Conservation (phyloP, 345 rosid genomes). For the Gossypium australe region DNA sequence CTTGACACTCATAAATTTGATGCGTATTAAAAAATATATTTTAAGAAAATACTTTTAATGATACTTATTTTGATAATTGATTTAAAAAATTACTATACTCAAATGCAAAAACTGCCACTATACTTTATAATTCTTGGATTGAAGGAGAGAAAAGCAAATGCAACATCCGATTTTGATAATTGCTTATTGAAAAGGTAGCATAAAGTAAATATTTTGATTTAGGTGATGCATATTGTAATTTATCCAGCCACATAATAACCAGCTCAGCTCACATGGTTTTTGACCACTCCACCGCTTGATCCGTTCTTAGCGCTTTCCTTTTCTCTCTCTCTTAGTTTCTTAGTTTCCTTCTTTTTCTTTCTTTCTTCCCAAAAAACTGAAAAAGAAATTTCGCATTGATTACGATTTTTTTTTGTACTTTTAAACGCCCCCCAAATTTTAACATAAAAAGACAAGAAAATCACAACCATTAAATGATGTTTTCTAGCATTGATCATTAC, state of each 20-base stretch:
- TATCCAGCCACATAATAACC: neutral
- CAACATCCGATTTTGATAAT: no score
- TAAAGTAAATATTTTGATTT: no score
- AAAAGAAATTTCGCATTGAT: neutral
- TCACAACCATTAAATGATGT: conserved; percentile 35
- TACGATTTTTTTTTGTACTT: neutral
- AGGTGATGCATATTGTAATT: neutral
- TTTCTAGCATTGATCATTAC: conserved; percentile 20
- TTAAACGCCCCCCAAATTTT: neutral
- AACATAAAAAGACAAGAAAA: conserved; percentile 1
- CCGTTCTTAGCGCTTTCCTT: conserved; percentile 27
- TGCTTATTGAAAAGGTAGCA: no score
- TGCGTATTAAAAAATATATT: no score
- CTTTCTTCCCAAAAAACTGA: conserved; percentile 6
- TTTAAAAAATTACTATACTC: no score
- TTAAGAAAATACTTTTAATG: no score
- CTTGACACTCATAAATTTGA: no score
- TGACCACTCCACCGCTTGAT: conserved; percentile 35
- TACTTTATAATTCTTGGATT: no score
- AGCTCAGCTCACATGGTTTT: conserved; percentile 26
- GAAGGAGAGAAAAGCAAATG: no score
- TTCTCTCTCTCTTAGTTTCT: neutral
- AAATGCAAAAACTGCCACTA: no score
- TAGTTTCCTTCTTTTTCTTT: neutral
- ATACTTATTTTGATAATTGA: no score